Evolutionary conservation across 2,329 filamentous ascomycete genomes (phyloP).

Genomic region (Hirsutella rhossiliensis): DNA sequence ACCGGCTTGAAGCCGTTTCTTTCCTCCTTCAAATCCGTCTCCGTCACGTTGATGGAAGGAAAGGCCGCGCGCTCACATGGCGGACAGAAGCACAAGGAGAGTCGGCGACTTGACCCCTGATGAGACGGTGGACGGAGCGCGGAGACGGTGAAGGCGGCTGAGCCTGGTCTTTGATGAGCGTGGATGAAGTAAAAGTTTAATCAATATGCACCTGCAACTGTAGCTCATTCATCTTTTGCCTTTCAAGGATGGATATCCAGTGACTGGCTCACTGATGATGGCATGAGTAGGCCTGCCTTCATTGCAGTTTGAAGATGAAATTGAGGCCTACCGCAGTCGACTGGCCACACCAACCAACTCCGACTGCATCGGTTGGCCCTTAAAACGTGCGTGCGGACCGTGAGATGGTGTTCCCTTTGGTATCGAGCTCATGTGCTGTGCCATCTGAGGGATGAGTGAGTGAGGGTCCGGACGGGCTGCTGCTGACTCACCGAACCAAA

Average conservation of each 20-base stretch:
- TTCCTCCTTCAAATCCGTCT: too few species aligned
- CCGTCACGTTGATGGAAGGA: too few species aligned
- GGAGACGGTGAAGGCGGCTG: not conserved
- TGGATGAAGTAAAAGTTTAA: not conserved
- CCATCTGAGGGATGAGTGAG: not conserved
- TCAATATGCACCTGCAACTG: not conserved
- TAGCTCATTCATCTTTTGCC: not conserved
- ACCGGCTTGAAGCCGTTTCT: too few species aligned
- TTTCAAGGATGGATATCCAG: not conserved
- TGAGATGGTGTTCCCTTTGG: not conserved
- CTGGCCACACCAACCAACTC: too few species aligned
- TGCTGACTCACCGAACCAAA: not conserved
- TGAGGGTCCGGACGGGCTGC: not conserved
- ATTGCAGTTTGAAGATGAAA: too few species aligned
- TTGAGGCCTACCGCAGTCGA: too few species aligned
- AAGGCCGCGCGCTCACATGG: too few species aligned
- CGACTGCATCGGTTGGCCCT: too few species aligned
- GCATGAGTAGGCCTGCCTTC: too few species aligned
- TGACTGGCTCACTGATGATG: too few species aligned
- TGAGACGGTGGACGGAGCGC: not conserved
- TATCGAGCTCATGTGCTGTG: not conserved
- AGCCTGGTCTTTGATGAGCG: not conserved
- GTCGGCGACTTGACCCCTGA: slow-evolving; percentile 6
- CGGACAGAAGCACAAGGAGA: too few species aligned
- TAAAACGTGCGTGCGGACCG: too few species aligned